Base-by-base conservation (phyloP, 805 yeast species). In the Torulaspora indica region DNA sequence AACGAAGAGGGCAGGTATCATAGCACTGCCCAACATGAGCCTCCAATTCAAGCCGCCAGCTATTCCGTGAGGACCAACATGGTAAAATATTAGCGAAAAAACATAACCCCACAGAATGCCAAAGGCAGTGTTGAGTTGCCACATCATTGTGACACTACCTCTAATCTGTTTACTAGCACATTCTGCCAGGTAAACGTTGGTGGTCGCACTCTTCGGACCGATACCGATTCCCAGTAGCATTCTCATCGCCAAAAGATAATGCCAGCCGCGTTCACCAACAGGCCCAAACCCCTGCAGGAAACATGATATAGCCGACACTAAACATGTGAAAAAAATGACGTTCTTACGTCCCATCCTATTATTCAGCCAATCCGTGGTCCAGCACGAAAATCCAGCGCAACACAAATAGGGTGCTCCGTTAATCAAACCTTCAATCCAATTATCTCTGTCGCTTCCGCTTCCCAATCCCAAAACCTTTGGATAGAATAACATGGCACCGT, bases 141-240 rank as follows among this genome's bases (percentile, higher is more conserved):
- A 82, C 67, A 78, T 72, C 86, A 81, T 80, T 33, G 81, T 82
- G 43, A 81, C 64, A 3, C 82, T 73, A 48, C 89, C 89, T 64
- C 89, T 70, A 47, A 79, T 75, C 32, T 70, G 68, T 34, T 76
- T 74, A 7, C 85, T 85, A 9, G 81, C 69, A 61, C 82, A 78
- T 57, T 81, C 86, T 13, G 84, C 80, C 37, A 82, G 71, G 55
- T 81, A 82, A 13, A 82, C 83, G 12, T 86, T 86, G 30, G 81
- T 82, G 13, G 87, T 82, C n/a, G 85, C 81, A n/a, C 82, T 74
- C 58, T 81, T 81, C 42, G 83, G 82, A 49, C 89, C 89, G 45
- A 82, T 68, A 47, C 87, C 86, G 46, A 81, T 72, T 36, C 89
- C 89, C 45, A 81, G 62, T 54, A 73, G 68, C 58, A 79, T 78